Evolutionary conservation across 768 basidiomycete species (phyloP).

Genomic region (Naematelia encephala): DNA sequence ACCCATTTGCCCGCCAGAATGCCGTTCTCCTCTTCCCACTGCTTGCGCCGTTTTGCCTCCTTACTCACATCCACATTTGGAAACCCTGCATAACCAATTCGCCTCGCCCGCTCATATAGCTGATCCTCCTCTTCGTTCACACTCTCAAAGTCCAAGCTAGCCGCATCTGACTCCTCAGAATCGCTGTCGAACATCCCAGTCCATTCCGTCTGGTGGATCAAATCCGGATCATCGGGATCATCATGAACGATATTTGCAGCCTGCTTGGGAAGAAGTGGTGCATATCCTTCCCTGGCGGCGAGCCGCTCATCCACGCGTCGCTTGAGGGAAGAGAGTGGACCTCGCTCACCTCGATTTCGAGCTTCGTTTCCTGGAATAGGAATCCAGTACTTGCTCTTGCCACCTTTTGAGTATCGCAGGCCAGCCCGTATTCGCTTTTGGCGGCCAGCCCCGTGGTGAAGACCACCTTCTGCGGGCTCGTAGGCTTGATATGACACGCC

Average conservation of each 20-base stretch:
- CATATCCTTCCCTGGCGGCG: constrained; percentile 62
- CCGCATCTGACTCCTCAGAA: constrained; percentile 42
- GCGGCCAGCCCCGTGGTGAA: constrained; percentile 84
- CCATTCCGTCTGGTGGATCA: constrained; percentile 1
- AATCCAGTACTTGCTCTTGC: constrained; percentile 92
- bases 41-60: constrained; percentile 61
- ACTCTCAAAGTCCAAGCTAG: constrained; percentile 63
- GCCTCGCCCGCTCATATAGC: constrained; percentile 69
- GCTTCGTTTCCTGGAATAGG: constrained; percentile 60
- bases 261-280: constrained; percentile 68
- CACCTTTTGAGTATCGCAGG: constrained; percentile 84
- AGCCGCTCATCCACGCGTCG: constrained; percentile 46
- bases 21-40: constrained; percentile 83
- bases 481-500: constrained; percentile 96
- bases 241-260: constrained; percentile 63
- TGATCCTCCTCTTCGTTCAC: constrained; percentile 64
- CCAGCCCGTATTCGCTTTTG: constrained; percentile 87
- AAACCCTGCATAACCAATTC: constrained; percentile 84
- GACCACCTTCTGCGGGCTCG: constrained; percentile 88
- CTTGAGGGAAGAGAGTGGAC: constrained; percentile 50
- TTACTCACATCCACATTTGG: constrained; percentile 84
- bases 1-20: constrained; percentile 68
- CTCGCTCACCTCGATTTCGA: constrained; percentile 35
- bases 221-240: constrained; percentile 32
- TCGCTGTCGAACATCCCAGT: constrained; percentile 42